Conservation (phyloP, 208 protist genomes). For the Trypanosoma melophagium region DNA sequence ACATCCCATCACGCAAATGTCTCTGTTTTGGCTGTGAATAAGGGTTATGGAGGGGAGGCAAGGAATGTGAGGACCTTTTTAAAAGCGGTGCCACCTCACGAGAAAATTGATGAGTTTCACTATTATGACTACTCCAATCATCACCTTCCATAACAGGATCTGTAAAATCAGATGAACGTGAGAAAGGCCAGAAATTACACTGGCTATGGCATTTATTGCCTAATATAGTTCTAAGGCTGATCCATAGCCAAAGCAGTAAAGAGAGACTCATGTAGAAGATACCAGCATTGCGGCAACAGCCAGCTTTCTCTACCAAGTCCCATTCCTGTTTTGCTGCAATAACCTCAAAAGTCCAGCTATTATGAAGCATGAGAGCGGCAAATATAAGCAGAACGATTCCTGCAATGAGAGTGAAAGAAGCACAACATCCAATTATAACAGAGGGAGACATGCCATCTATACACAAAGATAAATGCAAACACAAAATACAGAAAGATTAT, state of each 20-base stretch:
- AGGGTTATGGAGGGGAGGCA: no score
- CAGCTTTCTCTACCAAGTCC: constrained; percentile 51
- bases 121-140: no score
- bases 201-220: background rate
- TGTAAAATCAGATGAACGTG: background rate
- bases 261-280: constrained; percentile 52
- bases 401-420: constrained; percentile 37
- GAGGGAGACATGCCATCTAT: background rate
- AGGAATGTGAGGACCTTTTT: background rate
- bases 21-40: no score
- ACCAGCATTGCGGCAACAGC: constrained; percentile 45
- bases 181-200: background rate
- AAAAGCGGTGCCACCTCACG: background rate
- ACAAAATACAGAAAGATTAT: background rate
- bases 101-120: background rate
- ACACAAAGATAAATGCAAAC: background rate
- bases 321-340: constrained; percentile 61
- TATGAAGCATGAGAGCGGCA: constrained; percentile 14
- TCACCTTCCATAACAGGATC: background rate
- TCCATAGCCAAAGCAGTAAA: constrained; percentile 28
- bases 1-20: no score
- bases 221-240: background rate
- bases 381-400: constrained; percentile 47
- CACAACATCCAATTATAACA: constrained; percentile 25
- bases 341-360: constrained; percentile 69